phyloP scores from a whole-genome alignment of 495 filamentous ascomycete species.

The Neurospora sp. region DNA sequence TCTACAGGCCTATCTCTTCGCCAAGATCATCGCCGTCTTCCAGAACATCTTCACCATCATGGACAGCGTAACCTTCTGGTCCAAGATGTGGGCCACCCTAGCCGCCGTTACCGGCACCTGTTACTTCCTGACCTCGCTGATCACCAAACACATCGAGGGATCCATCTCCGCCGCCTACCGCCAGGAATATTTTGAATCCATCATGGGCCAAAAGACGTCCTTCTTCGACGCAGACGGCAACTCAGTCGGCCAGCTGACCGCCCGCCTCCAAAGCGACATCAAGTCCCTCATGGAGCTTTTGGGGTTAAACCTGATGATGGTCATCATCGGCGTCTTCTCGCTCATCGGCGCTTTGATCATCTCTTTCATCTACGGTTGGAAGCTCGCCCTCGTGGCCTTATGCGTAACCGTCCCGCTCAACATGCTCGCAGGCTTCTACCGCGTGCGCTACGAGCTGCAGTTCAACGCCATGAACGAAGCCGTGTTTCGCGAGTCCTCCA shows the following conservation, averaged over 20 bases:
- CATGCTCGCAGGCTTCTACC: constrained; percentile 39
- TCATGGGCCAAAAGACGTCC: constrained; percentile 44
- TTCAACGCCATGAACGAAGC: constrained; percentile 46
- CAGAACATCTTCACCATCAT: constrained; percentile 11
- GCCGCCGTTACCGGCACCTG: constrained; percentile 28
- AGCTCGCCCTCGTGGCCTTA: constrained; percentile 40
- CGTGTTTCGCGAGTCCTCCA: constrained; percentile 47
- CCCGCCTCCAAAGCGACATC: constrained; percentile 47
- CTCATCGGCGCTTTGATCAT: constrained; percentile 40
- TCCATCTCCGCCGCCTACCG: constrained; percentile 41
- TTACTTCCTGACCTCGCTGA: constrained; percentile 28
- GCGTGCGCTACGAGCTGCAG: constrained; percentile 44
- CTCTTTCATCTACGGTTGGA: constrained; percentile 48
- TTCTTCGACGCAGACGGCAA: constrained; percentile 59
- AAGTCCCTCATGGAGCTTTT: constrained; percentile 54
- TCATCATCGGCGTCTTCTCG: constrained; percentile 40
- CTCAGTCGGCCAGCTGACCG: constrained; percentile 50
- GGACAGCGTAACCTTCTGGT: constrained; percentile 33
- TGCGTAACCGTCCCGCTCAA: constrained; percentile 42
- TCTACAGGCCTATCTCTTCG: constrained; percentile 36
- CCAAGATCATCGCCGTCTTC: constrained; percentile 33
- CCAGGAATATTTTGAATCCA: constrained; percentile 48
- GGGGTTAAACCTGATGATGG: constrained; percentile 44
- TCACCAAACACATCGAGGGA: constrained; percentile 27
- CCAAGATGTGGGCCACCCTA: constrained; percentile 38